Conservation (phyloP, 768 basidiomycete species). For the Lactifluus piperatus region DNA sequence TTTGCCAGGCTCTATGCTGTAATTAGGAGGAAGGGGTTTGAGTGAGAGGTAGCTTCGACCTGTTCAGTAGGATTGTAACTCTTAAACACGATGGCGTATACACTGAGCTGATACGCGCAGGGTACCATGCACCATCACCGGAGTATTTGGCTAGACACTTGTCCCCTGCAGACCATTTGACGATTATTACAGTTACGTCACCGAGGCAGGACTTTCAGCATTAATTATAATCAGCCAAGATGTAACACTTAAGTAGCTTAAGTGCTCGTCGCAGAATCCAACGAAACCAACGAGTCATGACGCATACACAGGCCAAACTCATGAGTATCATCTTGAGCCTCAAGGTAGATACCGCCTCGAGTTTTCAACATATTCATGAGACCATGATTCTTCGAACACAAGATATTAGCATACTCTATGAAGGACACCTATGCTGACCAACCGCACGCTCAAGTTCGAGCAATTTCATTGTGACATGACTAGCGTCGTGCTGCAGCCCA, state of each 20-base stretch:
- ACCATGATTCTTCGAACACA: conserved; percentile 15
- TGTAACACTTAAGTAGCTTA: too few species aligned
- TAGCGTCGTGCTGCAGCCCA: conserved; percentile 57
- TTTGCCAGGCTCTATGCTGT: too few species aligned
- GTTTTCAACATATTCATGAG: conserved; percentile 13
- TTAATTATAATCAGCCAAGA: background rate
- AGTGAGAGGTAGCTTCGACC: conserved; percentile 61
- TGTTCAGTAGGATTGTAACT: conserved; percentile 89
- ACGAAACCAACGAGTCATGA: conserved; percentile 1
- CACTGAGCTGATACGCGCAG: conserved; percentile 76
- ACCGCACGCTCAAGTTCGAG: conserved; percentile 65
- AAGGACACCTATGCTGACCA: conserved; percentile 22
- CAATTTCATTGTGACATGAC: conserved; percentile 49
- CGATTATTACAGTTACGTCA: background rate
- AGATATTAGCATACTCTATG: background rate
- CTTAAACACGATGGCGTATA: conserved; percentile 86
- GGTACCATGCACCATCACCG: conserved; percentile 78
- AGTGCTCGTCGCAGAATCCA: background rate
- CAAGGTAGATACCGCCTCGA: background rate
- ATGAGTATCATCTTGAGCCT: background rate
- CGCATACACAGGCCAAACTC: conserved; percentile 8
- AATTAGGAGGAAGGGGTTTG: conserved; percentile 56
- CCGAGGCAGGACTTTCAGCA: background rate
- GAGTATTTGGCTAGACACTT: conserved; percentile 85
- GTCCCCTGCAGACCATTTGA: conserved; percentile 71